Evolutionary conservation across 2,329 filamentous ascomycete species (phyloP), one percentile per base, ranked within the genome.

Genomic region (Aspergillus ochraceus): DNA sequence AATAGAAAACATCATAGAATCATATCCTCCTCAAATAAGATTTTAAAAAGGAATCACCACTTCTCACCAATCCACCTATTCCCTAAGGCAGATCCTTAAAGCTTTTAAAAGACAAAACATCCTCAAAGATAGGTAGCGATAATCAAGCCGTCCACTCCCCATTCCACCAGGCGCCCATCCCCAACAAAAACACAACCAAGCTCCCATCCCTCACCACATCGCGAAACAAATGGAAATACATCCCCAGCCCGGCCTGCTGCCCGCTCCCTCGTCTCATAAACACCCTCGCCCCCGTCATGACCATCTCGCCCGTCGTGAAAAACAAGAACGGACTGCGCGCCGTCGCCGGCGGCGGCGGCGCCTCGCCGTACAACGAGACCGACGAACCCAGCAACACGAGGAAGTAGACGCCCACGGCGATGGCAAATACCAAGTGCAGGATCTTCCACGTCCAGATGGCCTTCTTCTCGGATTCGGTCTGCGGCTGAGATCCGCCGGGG

Each of bases 391-490:
- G 66, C 17, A 74, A 59, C 29, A 76, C 69, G 0, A 80, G 62
- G 42, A 80, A 78, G 71, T 88, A 89, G 46, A 83, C 65, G 0
- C 83, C 85, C 22, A 87, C 75, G 2, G 73, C 68, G n/a, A 87
- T 70, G 4, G 85, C 81, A 69, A 88, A 86, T 17, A 87, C 50
- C 5, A 82, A 79, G 67, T 88, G 86, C 10, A 87, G 70, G 22
- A 85, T 71, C 55, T 84, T 82, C 86, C 86, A 88, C 10, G 84
- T 64, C 49, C 65, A 68, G 39, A 70, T 63, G 12, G 68, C 68
- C 55, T 72, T 72, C 63, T 75, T 69, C 60, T 77, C 71, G 50
- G 71, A 67, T 14, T 76, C 70, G 4, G 72, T 73, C 58, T 73
- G 75, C 60, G 71, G 76, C 68, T 74, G 71, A 36, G 72, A 68